Conservation (phyloP, 208 protist genomes). For the Leishmania tarentolae region DNA sequence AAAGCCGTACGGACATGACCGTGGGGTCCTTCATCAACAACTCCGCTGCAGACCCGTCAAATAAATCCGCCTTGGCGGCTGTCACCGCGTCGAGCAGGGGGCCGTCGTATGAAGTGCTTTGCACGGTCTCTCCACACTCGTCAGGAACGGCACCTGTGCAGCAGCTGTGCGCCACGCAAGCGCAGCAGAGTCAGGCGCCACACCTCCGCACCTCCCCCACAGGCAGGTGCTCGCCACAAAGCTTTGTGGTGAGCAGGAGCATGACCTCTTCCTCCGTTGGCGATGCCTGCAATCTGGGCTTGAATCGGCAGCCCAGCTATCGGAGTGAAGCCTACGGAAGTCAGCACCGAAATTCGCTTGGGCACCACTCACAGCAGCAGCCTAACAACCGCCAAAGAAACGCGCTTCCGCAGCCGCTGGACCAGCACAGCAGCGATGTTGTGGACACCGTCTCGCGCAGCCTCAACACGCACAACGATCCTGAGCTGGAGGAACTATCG, state of each 20-base stretch:
- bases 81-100: background rate
- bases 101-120: background rate
- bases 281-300: background rate
- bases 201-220: background rate
- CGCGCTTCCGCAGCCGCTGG: background rate
- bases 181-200: conserved; percentile 6
- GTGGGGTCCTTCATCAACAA: conserved; percentile 21
- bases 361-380: conserved; percentile 9
- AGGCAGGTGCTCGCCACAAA: background rate
- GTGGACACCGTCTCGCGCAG: conserved; percentile 34
- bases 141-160: background rate
- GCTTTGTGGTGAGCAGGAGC: conserved; percentile 18
- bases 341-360: background rate
- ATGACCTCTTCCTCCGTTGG: conserved; percentile 26
- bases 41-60: conserved; percentile 6
- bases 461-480: conserved; percentile 36
- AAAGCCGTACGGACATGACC: conserved; percentile 26
- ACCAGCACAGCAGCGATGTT: conserved; percentile 18
- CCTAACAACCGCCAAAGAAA: background rate
- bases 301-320: background rate
- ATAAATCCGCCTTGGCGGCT: conserved; percentile 6
- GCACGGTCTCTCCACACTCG: background rate
- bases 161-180: background rate
- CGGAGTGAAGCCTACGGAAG: background rate
- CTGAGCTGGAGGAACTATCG: conserved; percentile 36